phyloP scores from a whole-genome alignment of 1,284 basidiomycete species.

The Ustilago curta region DNA sequence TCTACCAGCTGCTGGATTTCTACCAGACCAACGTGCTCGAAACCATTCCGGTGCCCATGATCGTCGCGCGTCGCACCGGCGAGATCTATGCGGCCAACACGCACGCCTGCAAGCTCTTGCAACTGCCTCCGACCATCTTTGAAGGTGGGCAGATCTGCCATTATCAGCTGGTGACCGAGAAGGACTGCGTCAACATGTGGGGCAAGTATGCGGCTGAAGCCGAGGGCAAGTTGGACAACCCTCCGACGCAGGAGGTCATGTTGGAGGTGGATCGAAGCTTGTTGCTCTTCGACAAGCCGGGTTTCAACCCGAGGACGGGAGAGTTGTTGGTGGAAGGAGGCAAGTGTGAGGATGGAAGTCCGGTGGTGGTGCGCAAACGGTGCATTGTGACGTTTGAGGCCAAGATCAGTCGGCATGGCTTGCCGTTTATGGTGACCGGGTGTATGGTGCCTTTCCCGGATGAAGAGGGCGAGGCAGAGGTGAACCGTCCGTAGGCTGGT shows the following conservation, averaged over 20 bases:
- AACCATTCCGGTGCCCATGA: conserved; percentile 36
- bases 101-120: conserved; percentile 28
- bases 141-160: conserved; percentile 48
- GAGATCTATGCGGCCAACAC: conserved; percentile 52
- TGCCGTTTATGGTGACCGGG: conserved; percentile 39
- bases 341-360: conserved; percentile 28
- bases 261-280: conserved; percentile 42
- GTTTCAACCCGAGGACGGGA: conserved; percentile 40
- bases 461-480: neutral
- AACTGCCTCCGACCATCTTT: conserved; percentile 37
- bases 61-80: conserved; percentile 40
- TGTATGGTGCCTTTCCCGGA: conserved; percentile 28
- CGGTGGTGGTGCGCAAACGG: conserved; percentile 12
- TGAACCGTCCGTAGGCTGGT: too few species aligned
- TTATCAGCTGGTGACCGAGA: conserved; percentile 40
- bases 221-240: conserved; percentile 5
- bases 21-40: conserved; percentile 49
- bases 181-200: conserved; percentile 44
- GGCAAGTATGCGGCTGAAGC: conserved; percentile 32
- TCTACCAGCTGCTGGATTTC: conserved; percentile 33
- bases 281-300: conserved; percentile 40
- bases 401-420: conserved; percentile 43
- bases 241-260: conserved; percentile 18
- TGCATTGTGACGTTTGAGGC: conserved; percentile 44
- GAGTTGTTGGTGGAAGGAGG: conserved; percentile 28